Conservation (phyloP, 306 rosid genomes). For the Ceratonia siliqua region DNA sequence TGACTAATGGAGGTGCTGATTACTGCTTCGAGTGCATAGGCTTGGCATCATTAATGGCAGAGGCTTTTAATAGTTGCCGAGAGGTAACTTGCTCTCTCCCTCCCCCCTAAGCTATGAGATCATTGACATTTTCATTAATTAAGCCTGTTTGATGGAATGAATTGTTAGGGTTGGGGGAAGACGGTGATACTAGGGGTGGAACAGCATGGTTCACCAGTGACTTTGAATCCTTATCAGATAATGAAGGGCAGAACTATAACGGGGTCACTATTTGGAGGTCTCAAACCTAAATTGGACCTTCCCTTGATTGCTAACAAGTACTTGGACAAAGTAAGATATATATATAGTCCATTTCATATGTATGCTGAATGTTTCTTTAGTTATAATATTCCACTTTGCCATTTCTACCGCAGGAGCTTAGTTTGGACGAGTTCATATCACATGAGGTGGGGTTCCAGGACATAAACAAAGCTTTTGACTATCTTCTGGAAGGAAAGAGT, state of each 20-base stretch:
- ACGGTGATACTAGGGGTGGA: constrained; percentile 60
- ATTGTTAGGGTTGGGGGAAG: constrained; percentile 69
- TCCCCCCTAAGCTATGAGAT: too few species aligned
- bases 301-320: constrained; percentile 41
- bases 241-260: constrained; percentile 41
- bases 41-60: constrained; percentile 63
- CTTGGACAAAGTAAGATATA: constrained; percentile 43
- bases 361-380: neutral
- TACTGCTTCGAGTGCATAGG: constrained; percentile 77
- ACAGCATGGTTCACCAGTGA: constrained; percentile 46
- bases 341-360: neutral
- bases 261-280: constrained; percentile 53
- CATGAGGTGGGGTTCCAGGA: constrained; percentile 53
- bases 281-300: constrained; percentile 48
- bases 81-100: constrained; percentile 37
- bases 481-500: constrained; percentile 48
- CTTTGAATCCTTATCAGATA: constrained; percentile 33
- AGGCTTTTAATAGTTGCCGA: constrained; percentile 52
- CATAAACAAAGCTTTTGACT: constrained; percentile 60
- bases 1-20: constrained; percentile 73
- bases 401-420: constrained; percentile 45
- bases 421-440: constrained; percentile 54
- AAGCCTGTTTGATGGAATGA: neutral
- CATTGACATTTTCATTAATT: too few species aligned
- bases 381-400: neutral